Base-by-base conservation (phyloP, 352 stramenopile genomes). In the Globisporangium uncinulatum region DNA sequence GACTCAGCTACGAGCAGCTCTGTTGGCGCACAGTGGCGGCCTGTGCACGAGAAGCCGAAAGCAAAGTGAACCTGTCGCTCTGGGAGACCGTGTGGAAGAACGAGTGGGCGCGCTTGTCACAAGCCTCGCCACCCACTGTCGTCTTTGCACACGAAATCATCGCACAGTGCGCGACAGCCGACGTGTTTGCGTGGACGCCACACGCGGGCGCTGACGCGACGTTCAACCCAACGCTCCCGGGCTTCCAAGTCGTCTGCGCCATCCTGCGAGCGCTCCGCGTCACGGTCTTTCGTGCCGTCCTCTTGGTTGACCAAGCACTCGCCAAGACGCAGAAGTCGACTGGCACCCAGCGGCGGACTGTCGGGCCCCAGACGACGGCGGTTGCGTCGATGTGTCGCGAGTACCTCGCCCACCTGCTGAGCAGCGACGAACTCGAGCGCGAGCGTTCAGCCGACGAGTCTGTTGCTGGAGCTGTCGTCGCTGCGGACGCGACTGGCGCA, bases 11-110 rank as follows among this genome's bases (percentile, higher is more conserved):
- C 21, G 37, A 56, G 19, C 59, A 65, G 15, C 51, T 60, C 4
- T 34, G 52, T 19, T 41, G n/a, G 41, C 46, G 44, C 34, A 45
- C 37, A 3, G 7, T 45, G 19, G 32, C 20, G 6, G 36, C 41
- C 14, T 34, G 10, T 50, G 21, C 37, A 29, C 24, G 13, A 15
- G 4, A 29, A 5, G 13, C 36, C 1, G 7, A 11, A 8, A 6
- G 0, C 4, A 34, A 31, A 19, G 31, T 51, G 20, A 62, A 51
- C n/a, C 19, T 43, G 37, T 41, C 15, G 10, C 62, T 79, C 48
- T 80, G 73, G 73, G 56, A 21, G 19, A 64, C 54, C 17, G 51
- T 79, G 42, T 79, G 71, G 69, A 31, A 66, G n/a, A 67, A 66
- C 54, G 70, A 78, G 44, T 47, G 61, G 0, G 57, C 59, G 42